These are phyloP conservation scores for Chrysoporthe cubensis DNA, from an alignment of 2,329 filamentous ascomycete species.

Conservation along the genomic window DNA sequence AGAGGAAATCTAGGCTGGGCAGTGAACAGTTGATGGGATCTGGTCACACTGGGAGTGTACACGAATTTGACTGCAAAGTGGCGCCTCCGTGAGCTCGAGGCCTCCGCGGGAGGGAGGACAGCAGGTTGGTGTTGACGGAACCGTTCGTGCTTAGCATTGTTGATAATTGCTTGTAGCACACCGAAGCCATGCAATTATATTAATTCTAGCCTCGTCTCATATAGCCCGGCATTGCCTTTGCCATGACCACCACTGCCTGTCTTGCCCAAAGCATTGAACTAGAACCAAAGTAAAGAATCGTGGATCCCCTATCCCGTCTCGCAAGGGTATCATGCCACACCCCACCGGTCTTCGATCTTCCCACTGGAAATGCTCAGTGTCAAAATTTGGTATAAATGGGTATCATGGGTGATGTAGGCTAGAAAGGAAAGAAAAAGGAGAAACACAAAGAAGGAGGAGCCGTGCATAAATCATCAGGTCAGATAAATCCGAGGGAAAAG, in stretches of 20 bases:
- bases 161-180: not conserved
- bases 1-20: too few relatives aligned
- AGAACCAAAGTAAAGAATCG: not conserved
- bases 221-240: not conserved
- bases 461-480: not conserved
- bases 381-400: slow-evolving; percentile 26
- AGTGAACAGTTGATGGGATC: too few relatives aligned
- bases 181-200: not conserved
- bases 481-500: not conserved
- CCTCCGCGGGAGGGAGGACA: not conserved
- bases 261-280: not conserved
- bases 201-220: not conserved
- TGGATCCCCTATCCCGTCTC: not conserved
- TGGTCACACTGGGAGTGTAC: not conserved
- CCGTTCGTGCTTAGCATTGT: not conserved
- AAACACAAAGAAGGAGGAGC: not conserved
- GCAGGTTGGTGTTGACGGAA: not conserved
- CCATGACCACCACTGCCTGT: too few relatives aligned
- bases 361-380: slow-evolving; percentile 12
- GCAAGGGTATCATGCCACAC: slow-evolving; percentile 10
- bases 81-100: not conserved
- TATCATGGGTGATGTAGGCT: slow-evolving; percentile 24
- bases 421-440: not conserved
- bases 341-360: slow-evolving; percentile 6
- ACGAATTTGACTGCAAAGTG: not conserved